Evolutionary conservation across 2,329 filamentous ascomycete genomes (phyloP).

Genomic region (Microdochium nivale): DNA sequence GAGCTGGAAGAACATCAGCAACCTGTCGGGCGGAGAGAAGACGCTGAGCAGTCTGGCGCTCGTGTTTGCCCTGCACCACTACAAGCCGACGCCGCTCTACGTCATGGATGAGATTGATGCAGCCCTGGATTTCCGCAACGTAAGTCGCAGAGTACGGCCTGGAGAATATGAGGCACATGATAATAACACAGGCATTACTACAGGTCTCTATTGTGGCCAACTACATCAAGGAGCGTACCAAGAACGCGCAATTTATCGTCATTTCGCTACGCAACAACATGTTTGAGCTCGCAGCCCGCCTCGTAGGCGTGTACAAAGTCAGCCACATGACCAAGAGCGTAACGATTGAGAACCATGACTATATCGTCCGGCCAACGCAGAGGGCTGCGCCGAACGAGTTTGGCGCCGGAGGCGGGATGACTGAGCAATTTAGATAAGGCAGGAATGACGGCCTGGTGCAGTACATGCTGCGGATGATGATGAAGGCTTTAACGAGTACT

Average conservation of each 20-base stretch:
- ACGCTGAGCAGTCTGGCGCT: constrained; percentile 86
- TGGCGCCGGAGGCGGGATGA: neutral
- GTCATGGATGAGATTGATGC: constrained; percentile 99
- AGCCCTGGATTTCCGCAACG: constrained; percentile 94
- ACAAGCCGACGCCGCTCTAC: constrained; percentile 94
- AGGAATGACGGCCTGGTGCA: neutral
- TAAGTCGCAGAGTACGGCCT: constrained; percentile 38
- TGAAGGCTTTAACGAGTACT: neutral
- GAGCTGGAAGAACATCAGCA: constrained; percentile 99
- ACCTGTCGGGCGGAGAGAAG: constrained; percentile 94
- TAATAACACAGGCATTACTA: neutral
- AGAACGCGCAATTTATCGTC: constrained; percentile 98
- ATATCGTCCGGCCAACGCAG: constrained; percentile 34
- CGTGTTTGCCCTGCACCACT: constrained; percentile 97
- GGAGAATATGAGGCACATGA: neutral
- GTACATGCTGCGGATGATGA: neutral
- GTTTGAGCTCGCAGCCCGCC: constrained; percentile 93
- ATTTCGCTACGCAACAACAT: constrained; percentile 98
- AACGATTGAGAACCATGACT: constrained; percentile 79
- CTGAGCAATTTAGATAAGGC: neutral
- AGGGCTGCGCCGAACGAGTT: neutral
- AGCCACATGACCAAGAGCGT: constrained; percentile 97
- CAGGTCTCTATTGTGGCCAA: constrained; percentile 95
- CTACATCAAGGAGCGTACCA: constrained; percentile 98
- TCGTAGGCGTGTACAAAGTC: constrained; percentile 98